These are phyloP conservation scores for Blumeriella jaapii DNA, from an alignment of 2,329 filamentous ascomycete species.

Conservation along the genomic window DNA sequence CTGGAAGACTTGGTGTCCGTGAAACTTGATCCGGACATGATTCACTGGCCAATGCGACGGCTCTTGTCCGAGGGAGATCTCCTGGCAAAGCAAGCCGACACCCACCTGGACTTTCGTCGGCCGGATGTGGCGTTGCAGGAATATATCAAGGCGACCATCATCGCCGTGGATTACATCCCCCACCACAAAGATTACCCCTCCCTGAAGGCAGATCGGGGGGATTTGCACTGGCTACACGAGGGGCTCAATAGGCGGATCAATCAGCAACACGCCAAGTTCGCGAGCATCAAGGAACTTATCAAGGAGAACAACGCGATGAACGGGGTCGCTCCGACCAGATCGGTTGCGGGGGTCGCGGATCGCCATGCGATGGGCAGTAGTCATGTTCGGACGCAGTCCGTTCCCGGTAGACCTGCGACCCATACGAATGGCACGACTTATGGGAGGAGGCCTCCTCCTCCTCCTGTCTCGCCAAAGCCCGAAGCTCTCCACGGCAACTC, in stretches of 20 bases:
- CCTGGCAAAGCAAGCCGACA: slow-evolving; percentile 48
- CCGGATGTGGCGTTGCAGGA: slow-evolving; percentile 71
- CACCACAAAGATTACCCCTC: slow-evolving; percentile 62
- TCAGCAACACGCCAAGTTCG: slow-evolving; percentile 38
- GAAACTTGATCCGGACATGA: slow-evolving; percentile 23
- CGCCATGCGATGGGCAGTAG: slow-evolving; percentile 4
- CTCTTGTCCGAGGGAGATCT: slow-evolving; percentile 42
- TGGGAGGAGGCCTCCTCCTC: slow-evolving; percentile 27
- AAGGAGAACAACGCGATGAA: slow-evolving; percentile 52
- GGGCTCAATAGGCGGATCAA: slow-evolving; percentile 40
- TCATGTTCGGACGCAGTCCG: slow-evolving; percentile 12
- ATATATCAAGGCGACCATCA: slow-evolving; percentile 71
- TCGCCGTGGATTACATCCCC: slow-evolving; percentile 66
- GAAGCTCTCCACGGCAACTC: slow-evolving; percentile 52
- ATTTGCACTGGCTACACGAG: slow-evolving; percentile 37
- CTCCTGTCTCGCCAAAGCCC: slow-evolving; percentile 53
- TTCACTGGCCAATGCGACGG: slow-evolving; percentile 36
- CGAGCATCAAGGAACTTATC: slow-evolving; percentile 46
- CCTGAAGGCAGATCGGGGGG: slow-evolving; percentile 43
- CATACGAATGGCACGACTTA: slow-evolving; percentile 30
- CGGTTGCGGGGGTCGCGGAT: background rate
- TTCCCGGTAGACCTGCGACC: slow-evolving; percentile 1
- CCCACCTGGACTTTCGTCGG: slow-evolving; percentile 49
- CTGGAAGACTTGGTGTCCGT: slow-evolving; percentile 33
- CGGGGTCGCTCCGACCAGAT: slow-evolving; percentile 33